These are phyloP conservation scores for Paramecium sexaurelia DNA, from an alignment of 73 alveolate genomes.

Conservation along the genomic window DNA sequence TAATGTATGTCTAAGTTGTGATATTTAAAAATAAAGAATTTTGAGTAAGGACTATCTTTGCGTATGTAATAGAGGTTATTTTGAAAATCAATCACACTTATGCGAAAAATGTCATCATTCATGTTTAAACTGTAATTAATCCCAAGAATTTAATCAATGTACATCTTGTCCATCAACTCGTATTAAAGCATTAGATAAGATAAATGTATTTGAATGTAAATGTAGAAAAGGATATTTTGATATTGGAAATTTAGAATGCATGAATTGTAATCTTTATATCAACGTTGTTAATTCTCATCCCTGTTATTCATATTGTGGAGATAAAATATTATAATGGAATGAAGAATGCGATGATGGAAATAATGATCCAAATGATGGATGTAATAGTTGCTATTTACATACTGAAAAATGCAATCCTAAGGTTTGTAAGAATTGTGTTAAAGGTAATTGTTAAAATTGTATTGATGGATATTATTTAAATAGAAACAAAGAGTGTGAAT, in stretches of 20 bases:
- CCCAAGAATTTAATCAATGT: neutral
- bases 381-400: neutral
- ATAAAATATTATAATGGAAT: conserved; percentile 1
- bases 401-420: neutral
- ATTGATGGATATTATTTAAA: conserved; percentile 33
- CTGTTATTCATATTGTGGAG: conserved; percentile 42
- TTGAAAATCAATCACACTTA: neutral
- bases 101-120: neutral
- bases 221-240: conserved; percentile 43
- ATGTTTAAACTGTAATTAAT: neutral
- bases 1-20: neutral
- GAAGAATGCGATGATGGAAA: conserved; percentile 60
- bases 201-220: neutral
- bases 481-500: neutral
- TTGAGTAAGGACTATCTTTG: neutral
- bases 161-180: conserved; percentile 25
- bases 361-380: conserved; percentile 1
- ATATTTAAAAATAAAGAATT: neutral
- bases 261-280: neutral
- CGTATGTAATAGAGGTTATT: neutral
- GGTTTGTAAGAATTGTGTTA: neutral
- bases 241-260: neutral
- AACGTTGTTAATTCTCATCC: neutral
- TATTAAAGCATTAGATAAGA: neutral
- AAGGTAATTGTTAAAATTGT: neutral